Base-by-base conservation (phyloP, 176 grass and related monocot genomes). In the Hsuehochloa calcarea region DNA sequence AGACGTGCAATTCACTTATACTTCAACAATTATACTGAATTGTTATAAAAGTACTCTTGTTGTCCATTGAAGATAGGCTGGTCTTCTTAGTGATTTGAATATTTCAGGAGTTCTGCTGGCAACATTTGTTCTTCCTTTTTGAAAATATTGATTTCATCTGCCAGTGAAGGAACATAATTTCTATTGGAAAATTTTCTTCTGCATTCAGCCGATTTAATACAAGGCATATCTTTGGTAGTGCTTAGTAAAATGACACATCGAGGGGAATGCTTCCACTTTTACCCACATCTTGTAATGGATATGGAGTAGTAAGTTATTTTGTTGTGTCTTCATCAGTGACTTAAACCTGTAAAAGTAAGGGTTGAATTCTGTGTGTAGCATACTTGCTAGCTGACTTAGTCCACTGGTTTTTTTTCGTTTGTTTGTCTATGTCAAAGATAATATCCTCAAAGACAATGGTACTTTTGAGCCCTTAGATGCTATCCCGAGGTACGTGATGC, bases 1-100 rank as follows among this genome's bases (percentile, higher is more conserved):
- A n/a, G n/a, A n/a, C n/a, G n/a, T n/a, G n/a, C n/a, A n/a, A n/a
- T n/a, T n/a, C n/a, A n/a, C n/a, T n/a, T n/a, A n/a, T n/a, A n/a
- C n/a, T n/a, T n/a, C n/a, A n/a, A n/a, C n/a, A n/a, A n/a, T n/a
- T n/a, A n/a, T n/a, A n/a, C n/a, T n/a, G n/a, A n/a, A n/a, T 13
- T 37, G 56, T 78, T 72, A 26, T 70, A 71, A 52, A 64, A 43
- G 3, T 72, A 44, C 16, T 81, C 5, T 71, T 78, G 49, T 16
- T 77, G 80, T 88, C 35, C 10, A 51, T 8, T 83, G n/a, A 39
- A n/a, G 80, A 78, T 72, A 52, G 80, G 74, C 43, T 45, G 4
- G 9, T 78, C 35, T 23, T 45, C n/a, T 78, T 64, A 44, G 65
- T 78, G 35, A 25, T 72, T 64, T 70, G 16, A 26, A 52, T 55